These are phyloP conservation scores for Chaetomium strumarium DNA, from an alignment of 2,329 filamentous ascomycete species.

Conservation along the genomic window DNA sequence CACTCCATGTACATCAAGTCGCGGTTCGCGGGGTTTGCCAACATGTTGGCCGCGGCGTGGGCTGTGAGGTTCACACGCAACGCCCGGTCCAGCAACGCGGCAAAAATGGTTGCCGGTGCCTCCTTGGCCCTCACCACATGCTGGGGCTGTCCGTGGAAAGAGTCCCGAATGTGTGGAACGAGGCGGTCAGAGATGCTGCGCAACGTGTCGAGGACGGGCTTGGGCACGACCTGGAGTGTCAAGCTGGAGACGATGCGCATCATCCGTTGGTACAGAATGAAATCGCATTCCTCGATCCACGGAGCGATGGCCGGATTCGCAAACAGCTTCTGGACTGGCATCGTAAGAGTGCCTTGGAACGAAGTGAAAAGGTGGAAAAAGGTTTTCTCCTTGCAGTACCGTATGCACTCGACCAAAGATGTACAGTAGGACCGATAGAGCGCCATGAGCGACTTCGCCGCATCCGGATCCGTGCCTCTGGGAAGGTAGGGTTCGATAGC, in stretches of 20 bases:
- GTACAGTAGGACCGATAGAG: constrained; percentile 94
- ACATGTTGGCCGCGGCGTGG: constrained; percentile 87
- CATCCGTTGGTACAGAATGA: constrained; percentile 94
- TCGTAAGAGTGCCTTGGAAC: constrained; percentile 92
- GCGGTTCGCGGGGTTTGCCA: constrained; percentile 81
- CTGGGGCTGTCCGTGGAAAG: constrained; percentile 75
- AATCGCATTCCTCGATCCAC: constrained; percentile 96
- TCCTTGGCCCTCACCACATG: constrained; percentile 86
- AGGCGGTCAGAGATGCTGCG: constrained; percentile 79
- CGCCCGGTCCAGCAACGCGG: constrained; percentile 76
- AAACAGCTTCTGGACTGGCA: constrained; percentile 91
- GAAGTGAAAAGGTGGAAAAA: constrained; percentile 93
- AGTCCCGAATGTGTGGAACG: constrained; percentile 73
- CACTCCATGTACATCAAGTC: constrained; percentile 96
- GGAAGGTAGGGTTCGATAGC: constrained; percentile 78
- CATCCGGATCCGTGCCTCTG: constrained; percentile 74
- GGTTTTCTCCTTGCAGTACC: constrained; percentile 93
- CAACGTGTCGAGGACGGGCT: constrained; percentile 78
- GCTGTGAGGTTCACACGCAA: constrained; percentile 89
- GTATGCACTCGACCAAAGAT: constrained; percentile 88
- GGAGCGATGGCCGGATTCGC: constrained; percentile 72
- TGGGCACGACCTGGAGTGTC: constrained; percentile 85
- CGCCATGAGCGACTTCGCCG: constrained; percentile 77
- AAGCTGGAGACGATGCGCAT: constrained; percentile 85
- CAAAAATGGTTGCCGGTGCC: constrained; percentile 82